Conservation (phyloP, 768 basidiomycete genomes). For the Dendrothele bispora region DNA sequence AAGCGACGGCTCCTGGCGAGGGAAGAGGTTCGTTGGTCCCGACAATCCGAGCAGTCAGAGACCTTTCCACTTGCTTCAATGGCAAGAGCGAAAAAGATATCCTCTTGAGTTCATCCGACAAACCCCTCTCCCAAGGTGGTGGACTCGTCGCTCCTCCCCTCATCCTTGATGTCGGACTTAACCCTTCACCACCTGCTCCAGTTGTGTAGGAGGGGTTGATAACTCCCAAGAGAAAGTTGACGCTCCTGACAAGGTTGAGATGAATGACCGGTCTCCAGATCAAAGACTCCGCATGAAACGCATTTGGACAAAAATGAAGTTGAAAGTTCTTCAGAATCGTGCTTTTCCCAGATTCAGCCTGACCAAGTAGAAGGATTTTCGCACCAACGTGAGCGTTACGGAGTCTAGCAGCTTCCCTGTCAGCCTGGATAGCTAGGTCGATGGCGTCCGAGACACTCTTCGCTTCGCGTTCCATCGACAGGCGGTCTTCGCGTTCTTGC, state of each 20-base stretch:
- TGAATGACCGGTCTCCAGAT: constrained; percentile 69
- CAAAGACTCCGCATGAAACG: constrained; percentile 37
- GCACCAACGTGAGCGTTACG: constrained; percentile 38
- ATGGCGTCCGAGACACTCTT: constrained; percentile 54
- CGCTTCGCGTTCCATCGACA: constrained; percentile 47
- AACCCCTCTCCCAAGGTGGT: constrained; percentile 7
- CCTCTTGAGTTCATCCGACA: constrained; percentile 39
- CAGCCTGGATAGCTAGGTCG: constrained; percentile 48
- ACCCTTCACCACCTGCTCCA: too few species aligned
- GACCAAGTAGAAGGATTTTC: constrained; percentile 61
- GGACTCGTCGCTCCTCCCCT: too few species aligned
- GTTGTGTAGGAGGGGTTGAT: constrained; percentile 1
- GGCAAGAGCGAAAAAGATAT: constrained; percentile 53
- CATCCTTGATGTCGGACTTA: background rate
- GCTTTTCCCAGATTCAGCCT: constrained; percentile 69
- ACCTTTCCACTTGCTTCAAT: constrained; percentile 54
- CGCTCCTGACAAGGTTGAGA: constrained; percentile 63
- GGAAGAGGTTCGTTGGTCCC: constrained; percentile 13
- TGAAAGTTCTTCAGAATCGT: constrained; percentile 70
- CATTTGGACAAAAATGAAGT: constrained; percentile 58
- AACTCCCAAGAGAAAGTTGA: constrained; percentile 41
- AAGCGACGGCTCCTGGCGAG: background rate
- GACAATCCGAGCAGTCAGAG: constrained; percentile 43
- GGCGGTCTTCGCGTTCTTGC: constrained; percentile 36
- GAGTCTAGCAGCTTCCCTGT: constrained; percentile 41